These are phyloP conservation scores for Eucalyptus paniculata DNA, from an alignment of 345 rosid species.

Conservation along the genomic window DNA sequence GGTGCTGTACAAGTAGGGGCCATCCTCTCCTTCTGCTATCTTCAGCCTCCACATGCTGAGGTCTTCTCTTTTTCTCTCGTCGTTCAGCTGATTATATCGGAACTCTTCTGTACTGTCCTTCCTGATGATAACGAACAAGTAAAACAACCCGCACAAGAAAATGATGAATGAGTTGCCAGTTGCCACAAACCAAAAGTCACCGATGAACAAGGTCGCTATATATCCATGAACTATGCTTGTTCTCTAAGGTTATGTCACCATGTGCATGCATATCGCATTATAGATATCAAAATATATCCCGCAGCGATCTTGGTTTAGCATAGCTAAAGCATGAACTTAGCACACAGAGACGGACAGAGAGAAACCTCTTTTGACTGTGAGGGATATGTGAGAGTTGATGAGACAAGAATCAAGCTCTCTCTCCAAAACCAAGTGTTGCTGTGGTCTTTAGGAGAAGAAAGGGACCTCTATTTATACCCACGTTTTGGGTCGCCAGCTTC, in stretches of 20 bases:
- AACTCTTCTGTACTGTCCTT: not conserved
- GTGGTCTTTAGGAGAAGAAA: not conserved
- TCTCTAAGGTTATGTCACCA: not conserved
- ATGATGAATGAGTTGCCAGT: not conserved
- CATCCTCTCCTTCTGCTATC: not conserved
- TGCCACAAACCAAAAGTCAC: not conserved
- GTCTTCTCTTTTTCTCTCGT: not conserved
- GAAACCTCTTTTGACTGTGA: not conserved
- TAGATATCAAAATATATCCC: not conserved
- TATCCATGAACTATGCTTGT: not conserved
- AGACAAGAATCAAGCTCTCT: not conserved
- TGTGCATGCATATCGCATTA: not conserved
- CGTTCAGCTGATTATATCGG: not conserved
- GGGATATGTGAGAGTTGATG: not conserved
- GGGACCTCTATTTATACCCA: not conserved
- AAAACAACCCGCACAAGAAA: not conserved
- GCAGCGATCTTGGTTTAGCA: not conserved
- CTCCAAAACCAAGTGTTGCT: not conserved
- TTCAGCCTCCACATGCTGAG: conserved; percentile 16
- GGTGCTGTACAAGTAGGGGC: conserved; percentile 1
- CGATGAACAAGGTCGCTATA: not conserved
- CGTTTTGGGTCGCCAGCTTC: not conserved
- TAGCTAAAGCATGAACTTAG: not conserved
- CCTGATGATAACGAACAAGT: not conserved
- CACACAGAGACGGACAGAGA: not conserved